Evolutionary conservation across 176 grass and related monocot genomes (phyloP), one percentile per base, ranked within the genome.

Genomic region (Eleusine coracana): DNA sequence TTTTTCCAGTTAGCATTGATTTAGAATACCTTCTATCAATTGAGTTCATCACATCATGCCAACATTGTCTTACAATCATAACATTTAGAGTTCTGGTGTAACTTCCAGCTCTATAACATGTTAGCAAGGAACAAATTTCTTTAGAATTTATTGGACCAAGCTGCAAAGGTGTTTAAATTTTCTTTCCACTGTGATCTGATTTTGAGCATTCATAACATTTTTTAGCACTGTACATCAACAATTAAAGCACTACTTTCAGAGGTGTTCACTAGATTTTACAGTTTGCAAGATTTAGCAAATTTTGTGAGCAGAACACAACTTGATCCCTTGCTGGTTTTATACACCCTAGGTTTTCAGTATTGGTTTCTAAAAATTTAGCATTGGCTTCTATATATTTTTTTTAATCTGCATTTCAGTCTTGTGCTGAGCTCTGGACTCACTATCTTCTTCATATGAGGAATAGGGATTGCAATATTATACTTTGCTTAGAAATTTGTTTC

Each of bases 281-380:
- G 13, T 54, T 18, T 63, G 38, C 42, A 45, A 39, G 41, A 44
- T 80, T 63, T 39, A 58, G 3, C 39, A 71, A 71, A 60, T 13
- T 27, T 42, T 76, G 21, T 6, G 23, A 16, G 69, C 5, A 49
- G 44, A 29, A 13, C 20, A 69, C 20, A 25, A n/a, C 68, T 44
- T 25, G 39, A 70, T 7, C 68, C 10, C 11, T 12, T n/a, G n/a
- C 41, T 78, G 66, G 83, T 54, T 77, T 71, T 71, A 45, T 62
- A 55, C 75, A 78, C 61, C 6, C 14, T 51, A 78, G 70, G 40
- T 39, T 39, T 27, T 77, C n/a, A 75, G 36, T 58, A 49, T 78
- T 20, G 6, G 9, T 63, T 34, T 34, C 31, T 48, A 27, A 34
- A 60, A 1, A 25, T 5, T 59, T 59, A 23, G 11, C 6, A 49